These are phyloP conservation scores for Lepiota venenata DNA, from an alignment of 768 basidiomycete genomes.

Conservation along the genomic window DNA sequence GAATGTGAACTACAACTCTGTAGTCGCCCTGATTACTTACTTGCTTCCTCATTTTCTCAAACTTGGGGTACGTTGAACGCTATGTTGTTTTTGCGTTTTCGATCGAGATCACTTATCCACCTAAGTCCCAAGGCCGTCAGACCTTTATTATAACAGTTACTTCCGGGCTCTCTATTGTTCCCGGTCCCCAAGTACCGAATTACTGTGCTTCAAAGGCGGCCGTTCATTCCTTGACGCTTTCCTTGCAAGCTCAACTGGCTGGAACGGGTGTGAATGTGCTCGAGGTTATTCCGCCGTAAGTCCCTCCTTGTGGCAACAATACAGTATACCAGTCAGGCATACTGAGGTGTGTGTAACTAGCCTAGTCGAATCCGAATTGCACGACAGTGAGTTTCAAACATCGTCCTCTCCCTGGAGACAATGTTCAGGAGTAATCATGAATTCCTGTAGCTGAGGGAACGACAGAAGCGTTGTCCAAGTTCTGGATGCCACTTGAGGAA, in stretches of 20 bases:
- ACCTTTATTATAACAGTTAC: slow-evolving; percentile 50
- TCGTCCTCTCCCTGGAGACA: not conserved
- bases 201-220: slow-evolving; percentile 61
- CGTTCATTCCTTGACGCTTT: slow-evolving; percentile 46
- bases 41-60: slow-evolving; percentile 54
- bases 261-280: slow-evolving; percentile 50
- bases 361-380: slow-evolving; percentile 59
- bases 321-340: not conserved
- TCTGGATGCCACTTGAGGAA: slow-evolving; percentile 52
- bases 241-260: slow-evolving; percentile 43
- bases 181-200: slow-evolving; percentile 37
- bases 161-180: slow-evolving; percentile 47
- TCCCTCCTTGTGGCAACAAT: slow-evolving; percentile 10
- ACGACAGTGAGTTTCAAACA: slow-evolving; percentile 43
- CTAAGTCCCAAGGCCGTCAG: slow-evolving; percentile 40
- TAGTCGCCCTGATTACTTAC: slow-evolving; percentile 42
- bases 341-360: slow-evolving; percentile 22
- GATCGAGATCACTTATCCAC: not conserved
- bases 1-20: slow-evolving; percentile 50
- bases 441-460: slow-evolving; percentile 45
- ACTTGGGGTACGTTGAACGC: slow-evolving; percentile 36
- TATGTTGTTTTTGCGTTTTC: not conserved
- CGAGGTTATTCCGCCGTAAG: slow-evolving; percentile 59
- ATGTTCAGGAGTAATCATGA: not conserved
- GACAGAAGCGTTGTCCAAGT: slow-evolving; percentile 40